A percentile compares a stretch with the other conserved stretches of the same genome.
phyloP scores from a whole-genome alignment of 768 basidiomycete genomes.

The Cubamyces sp. region DNA sequence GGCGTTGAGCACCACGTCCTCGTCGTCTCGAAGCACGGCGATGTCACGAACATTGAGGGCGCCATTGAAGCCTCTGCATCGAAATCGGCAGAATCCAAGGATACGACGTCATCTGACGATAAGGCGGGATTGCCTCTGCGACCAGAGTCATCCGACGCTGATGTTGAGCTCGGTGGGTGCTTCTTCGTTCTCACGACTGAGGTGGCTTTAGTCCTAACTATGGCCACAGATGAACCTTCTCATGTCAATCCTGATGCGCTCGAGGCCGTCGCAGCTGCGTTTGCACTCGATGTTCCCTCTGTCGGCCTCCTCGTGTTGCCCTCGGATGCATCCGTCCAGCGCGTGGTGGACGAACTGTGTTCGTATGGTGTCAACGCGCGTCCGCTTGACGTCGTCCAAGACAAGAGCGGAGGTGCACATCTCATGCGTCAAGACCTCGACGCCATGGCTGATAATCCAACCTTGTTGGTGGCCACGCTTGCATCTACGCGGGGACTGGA shows the following conservation, averaged over 20 bases:
- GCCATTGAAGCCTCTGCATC: constrained; percentile 34
- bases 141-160: constrained; percentile 5
- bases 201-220: neutral
- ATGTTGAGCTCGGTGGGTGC: constrained; percentile 7
- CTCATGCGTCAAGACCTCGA: constrained; percentile 42
- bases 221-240: constrained; percentile 41
- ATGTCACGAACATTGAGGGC: constrained; percentile 57
- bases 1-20: constrained; percentile 57
- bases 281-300: constrained; percentile 74
- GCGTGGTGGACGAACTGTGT: constrained; percentile 66
- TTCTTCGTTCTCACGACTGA: neutral
- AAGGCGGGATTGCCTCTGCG: neutral
- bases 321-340: constrained; percentile 60
- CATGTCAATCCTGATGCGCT: constrained; percentile 58
- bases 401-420: constrained; percentile 47
- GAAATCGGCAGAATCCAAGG: neutral
- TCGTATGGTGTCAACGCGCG: constrained; percentile 70
- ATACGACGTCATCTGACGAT: constrained; percentile 16
- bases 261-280: constrained; percentile 70
- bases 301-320: constrained; percentile 71
- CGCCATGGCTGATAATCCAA: constrained; percentile 52
- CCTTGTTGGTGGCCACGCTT: constrained; percentile 66
- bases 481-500: constrained; percentile 77
- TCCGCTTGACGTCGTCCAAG: constrained; percentile 55
- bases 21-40: constrained; percentile 57